phyloP scores from a whole-genome alignment of 2,329 filamentous ascomycete species.

The Chaetomium olivaceum region DNA sequence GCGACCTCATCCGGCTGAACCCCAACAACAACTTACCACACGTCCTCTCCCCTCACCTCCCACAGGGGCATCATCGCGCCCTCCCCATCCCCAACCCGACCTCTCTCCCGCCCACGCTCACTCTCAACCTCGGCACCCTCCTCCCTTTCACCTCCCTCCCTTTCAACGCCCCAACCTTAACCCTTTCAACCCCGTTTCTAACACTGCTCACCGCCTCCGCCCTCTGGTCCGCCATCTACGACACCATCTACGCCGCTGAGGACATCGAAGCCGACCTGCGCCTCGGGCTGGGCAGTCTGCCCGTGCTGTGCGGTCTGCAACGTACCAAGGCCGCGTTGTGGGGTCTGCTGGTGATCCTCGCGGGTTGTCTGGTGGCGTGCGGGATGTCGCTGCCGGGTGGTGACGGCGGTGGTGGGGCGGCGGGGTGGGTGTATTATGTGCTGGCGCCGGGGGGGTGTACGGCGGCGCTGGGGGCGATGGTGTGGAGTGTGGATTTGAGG shows the following conservation, averaged over 20 bases:
- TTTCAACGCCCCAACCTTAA: no score
- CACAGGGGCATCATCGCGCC: no score
- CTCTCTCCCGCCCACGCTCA: no score
- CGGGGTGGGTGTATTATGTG: neutral
- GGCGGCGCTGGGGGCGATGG: neutral
- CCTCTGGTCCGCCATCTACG: conserved; percentile 9
- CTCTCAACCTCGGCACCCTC: no score
- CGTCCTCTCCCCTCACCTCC: neutral
- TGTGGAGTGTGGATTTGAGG: neutral
- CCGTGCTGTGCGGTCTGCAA: neutral
- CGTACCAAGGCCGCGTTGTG: neutral
- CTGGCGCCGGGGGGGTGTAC: neutral
- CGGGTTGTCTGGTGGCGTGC: no score
- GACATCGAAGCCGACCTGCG: neutral
- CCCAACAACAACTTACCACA: no score
- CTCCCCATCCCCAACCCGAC: no score
- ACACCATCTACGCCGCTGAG: conserved; percentile 7
- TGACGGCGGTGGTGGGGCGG: no score
- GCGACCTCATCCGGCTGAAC: neutral
- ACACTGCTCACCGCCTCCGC: neutral
- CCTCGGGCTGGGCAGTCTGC: neutral
- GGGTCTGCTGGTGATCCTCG: neutral
- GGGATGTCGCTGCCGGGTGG: neutral
- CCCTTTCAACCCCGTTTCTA: neutral
- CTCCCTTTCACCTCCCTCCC: neutral